Percentiles rank a stretch among this genome's conserved stretches.
These are phyloP conservation scores for Termitomyces sp. DNA, from an alignment of 768 basidiomycete genomes.

Conservation along the genomic window DNA sequence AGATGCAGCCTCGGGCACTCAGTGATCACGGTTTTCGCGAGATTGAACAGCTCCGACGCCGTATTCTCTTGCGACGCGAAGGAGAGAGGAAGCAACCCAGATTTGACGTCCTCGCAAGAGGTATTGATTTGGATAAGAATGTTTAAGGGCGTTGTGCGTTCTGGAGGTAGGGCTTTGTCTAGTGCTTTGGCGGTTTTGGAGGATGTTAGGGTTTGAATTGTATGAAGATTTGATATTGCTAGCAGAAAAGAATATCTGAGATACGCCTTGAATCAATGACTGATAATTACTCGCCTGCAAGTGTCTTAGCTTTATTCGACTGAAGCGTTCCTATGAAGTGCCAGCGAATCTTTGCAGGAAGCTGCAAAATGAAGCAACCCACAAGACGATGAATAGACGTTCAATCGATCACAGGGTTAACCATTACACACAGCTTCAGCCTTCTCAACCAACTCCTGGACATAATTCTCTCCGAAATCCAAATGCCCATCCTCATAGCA, in stretches of 20 bases:
- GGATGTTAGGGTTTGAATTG: conserved; percentile 85
- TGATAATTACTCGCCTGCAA: conserved; percentile 58
- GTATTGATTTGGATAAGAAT: conserved; percentile 95
- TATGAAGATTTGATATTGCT: conserved; percentile 88
- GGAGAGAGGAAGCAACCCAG: conserved; percentile 70
- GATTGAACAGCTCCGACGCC: conserved; percentile 53
- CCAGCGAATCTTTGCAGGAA: conserved; percentile 90
- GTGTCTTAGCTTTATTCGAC: conserved; percentile 89
- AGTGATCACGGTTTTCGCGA: conserved; percentile 69
- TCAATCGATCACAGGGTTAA: not conserved
- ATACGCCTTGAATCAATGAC: not conserved
- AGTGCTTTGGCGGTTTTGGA: conserved; percentile 77
- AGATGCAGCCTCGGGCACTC: conserved; percentile 75
- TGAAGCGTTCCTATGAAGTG: conserved; percentile 96
- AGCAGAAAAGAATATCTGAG: not conserved
- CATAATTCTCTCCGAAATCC: conserved; percentile 98
- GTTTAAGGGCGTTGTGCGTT: conserved; percentile 64
- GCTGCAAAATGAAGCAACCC: conserved; percentile 41
- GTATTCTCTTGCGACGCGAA: conserved; percentile 26
- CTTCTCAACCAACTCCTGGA: conserved; percentile 89
- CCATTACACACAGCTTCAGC: conserved; percentile 53
- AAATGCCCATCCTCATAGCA: conserved; percentile 80
- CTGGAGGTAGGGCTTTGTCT: conserved; percentile 63
- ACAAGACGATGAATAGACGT: conserved; percentile 4
- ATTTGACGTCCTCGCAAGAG: conserved; percentile 88